A percentile compares a stretch with the other conserved stretches of the same genome.
phyloP scores from a whole-genome alignment of 495 filamentous ascomycete genomes.

The Opeltia flavorubescens region DNA sequence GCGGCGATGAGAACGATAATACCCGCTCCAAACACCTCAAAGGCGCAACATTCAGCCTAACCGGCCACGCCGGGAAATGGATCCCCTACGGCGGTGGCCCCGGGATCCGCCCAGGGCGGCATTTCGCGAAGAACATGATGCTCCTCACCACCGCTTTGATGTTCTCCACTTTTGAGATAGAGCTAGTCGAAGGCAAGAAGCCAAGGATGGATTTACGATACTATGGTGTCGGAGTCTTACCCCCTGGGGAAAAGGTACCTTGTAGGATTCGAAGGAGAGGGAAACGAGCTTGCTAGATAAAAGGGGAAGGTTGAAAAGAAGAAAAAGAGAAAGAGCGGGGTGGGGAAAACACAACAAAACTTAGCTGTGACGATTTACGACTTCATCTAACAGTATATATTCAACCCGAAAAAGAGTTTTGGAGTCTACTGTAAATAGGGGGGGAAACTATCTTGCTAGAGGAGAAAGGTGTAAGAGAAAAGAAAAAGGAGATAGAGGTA shows the following conservation, averaged over 20 bases:
- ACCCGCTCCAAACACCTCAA: background rate
- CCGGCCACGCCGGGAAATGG: background rate
- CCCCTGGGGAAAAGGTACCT: background rate
- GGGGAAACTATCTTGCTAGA: no score
- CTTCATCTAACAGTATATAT: no score
- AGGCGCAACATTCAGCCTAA: background rate
- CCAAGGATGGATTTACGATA: no score
- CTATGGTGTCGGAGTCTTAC: background rate
- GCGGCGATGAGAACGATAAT: background rate
- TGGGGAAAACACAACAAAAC: no score
- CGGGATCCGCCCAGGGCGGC: background rate
- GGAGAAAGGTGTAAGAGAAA: no score
- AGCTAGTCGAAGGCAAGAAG: background rate
- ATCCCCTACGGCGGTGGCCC: background rate
- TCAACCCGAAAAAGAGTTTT: no score
- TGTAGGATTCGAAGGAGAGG: slow-evolving; percentile 2
- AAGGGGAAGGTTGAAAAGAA: no score
- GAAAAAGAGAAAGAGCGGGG: no score
- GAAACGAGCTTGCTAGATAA: no score
- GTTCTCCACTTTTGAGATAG: background rate
- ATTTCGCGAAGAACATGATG: slow-evolving; percentile 1
- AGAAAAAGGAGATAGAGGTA: no score
- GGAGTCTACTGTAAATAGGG: no score
- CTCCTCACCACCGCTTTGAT: slow-evolving; percentile 1
- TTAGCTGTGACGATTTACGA: no score